Evolutionary conservation across 2,329 filamentous ascomycete genomes (phyloP).

Genomic region (Geosmithia flava): DNA sequence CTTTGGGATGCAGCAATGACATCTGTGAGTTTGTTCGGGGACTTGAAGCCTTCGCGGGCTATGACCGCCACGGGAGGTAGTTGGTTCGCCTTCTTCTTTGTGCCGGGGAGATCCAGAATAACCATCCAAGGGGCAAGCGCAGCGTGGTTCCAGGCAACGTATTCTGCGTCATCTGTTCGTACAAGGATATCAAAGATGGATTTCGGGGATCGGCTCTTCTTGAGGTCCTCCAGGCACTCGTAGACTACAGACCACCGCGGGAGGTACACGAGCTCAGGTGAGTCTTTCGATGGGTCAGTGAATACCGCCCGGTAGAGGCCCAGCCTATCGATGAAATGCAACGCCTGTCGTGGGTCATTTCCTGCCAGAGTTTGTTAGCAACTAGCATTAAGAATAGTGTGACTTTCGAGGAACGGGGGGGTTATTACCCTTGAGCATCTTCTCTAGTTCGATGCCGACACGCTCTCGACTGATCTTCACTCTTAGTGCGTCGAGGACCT

Average conservation of each 20-base stretch:
- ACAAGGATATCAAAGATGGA: slow-evolving; percentile 44
- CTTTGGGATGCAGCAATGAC: slow-evolving; percentile 52
- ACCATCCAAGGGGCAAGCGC: slow-evolving; percentile 63
- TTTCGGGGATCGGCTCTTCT: slow-evolving; percentile 26
- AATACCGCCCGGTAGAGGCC: slow-evolving; percentile 63
- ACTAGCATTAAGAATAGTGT: not conserved
- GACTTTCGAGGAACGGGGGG: not conserved
- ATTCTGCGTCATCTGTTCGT: slow-evolving; percentile 50
- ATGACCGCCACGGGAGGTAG: slow-evolving; percentile 38
- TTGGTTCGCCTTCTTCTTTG: slow-evolving; percentile 34
- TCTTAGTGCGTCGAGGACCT: slow-evolving; percentile 68
- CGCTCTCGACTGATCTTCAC: slow-evolving; percentile 88
- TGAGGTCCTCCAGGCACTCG: slow-evolving; percentile 43
- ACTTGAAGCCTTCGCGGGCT: slow-evolving; percentile 66
- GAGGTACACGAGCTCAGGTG: slow-evolving; percentile 42
- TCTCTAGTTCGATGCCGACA: slow-evolving; percentile 76
- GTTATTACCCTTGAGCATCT: slow-evolving; percentile 64
- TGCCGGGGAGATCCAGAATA: slow-evolving; percentile 26
- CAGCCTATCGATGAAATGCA: slow-evolving; percentile 55
- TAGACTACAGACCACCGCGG: slow-evolving; percentile 53
- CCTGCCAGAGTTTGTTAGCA: slow-evolving; percentile 19
- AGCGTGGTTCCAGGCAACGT: slow-evolving; percentile 64
- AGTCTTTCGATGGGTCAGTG: slow-evolving; percentile 46
- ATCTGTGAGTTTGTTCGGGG: slow-evolving; percentile 62
- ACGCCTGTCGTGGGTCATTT: slow-evolving; percentile 44